Base-by-base conservation (phyloP, 345 rosid species). In the Reutealis trisperma region DNA sequence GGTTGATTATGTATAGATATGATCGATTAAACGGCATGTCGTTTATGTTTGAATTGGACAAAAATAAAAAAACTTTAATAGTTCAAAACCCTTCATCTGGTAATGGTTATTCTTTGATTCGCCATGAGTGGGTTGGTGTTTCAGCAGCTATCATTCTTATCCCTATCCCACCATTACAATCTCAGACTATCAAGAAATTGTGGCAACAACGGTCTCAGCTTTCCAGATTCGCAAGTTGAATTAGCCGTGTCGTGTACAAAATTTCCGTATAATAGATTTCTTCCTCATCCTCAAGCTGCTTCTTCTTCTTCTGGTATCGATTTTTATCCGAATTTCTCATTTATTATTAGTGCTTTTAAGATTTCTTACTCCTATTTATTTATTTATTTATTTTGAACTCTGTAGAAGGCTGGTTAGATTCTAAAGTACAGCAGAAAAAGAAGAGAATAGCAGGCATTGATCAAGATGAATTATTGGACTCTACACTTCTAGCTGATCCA, bases 401-500 rank as follows among this genome's bases (percentile, higher is more conserved):
- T 42, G 19, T 86, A 91, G 97, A 83, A 66, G 85, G 86, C 76
- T 81, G 76, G 83, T 51, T 83, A 73, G 92, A 80, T 74, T 77
- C 64, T 2, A 77, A 81, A 74, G 69, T 15, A 16, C 77, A 84
- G 85, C 70, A 72, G 67, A 83, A 79, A 76, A 84, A 75, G 67
- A 87, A 78, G 86, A 83, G 78, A 25, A 78, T 82, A 4, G 88
- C 90, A n/a, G 94, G 84, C 32, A 60, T 89, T 73, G 97, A 91
- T 63, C 98, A 95, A 74, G 93, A 93, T 79, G 91, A 91, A 52
- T 67, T 88, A 47, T 27, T 87, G 83, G 90, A 91, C 66, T 96
- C 96, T 15, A 74, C 71, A 47, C 83, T 76, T 76, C 83, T 95
- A 64, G 97, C 96, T 18, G 99, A 95, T 81, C 89, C 93, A 9